Percentiles rank a stretch among this genome's conserved stretches.
Evolutionary conservation across 73 alveolate genomes (phyloP).

Genomic region (Diophrys sp.): DNA sequence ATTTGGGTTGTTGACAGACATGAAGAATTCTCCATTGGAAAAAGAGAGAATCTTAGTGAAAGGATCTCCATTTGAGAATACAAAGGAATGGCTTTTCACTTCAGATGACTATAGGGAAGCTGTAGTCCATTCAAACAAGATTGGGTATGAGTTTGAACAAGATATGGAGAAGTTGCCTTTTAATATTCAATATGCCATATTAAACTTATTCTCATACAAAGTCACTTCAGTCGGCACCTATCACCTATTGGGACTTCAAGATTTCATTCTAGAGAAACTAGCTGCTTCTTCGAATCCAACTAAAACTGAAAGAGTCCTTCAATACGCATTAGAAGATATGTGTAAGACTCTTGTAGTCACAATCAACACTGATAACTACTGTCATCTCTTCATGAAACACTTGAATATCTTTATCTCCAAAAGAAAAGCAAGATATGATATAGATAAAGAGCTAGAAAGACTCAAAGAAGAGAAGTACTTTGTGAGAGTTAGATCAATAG

Average conservation of each 20-base stretch:
- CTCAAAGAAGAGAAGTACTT: too few relatives aligned
- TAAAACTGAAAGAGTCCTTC: neutral
- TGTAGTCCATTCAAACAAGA: too few relatives aligned
- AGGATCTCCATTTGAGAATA: too few relatives aligned
- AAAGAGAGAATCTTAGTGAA: too few relatives aligned
- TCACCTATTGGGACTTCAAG: neutral
- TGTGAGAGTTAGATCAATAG: neutral
- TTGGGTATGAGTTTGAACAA: neutral
- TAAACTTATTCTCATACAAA: neutral
- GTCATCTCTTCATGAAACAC: neutral
- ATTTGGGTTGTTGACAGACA: too few relatives aligned
- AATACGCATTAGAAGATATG: neutral
- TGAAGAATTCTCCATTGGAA: too few relatives aligned
- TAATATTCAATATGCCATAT: neutral
- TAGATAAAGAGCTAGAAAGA: neutral
- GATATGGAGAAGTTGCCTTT: neutral
- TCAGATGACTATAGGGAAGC: too few relatives aligned
- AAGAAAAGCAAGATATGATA: neutral
- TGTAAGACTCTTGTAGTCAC: neutral
- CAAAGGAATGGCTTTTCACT: too few relatives aligned
- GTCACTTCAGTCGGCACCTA: neutral
- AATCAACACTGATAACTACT: too few relatives aligned
- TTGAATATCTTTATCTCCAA: too few relatives aligned
- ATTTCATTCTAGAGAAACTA: neutral
- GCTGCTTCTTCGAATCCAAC: neutral